Evolutionary conservation across 768 basidiomycete genomes (phyloP).

Genomic region (Trametes maxima): DNA sequence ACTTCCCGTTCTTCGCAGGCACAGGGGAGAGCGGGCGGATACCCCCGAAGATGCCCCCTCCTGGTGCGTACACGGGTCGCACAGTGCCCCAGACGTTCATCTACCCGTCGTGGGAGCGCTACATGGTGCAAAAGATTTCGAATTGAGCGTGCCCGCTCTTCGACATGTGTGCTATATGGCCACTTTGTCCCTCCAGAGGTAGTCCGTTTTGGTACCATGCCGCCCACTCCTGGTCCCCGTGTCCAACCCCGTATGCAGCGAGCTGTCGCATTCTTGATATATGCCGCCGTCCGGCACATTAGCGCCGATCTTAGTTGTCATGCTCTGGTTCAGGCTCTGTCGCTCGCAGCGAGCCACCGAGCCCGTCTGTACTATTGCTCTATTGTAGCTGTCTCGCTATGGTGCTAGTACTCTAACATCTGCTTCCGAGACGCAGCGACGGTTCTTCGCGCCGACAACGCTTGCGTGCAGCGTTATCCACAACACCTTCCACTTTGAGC

Average conservation of each 20-base stretch:
- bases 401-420: too few relatives aligned
- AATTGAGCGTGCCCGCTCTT: conserved; percentile 14
- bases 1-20: conserved; percentile 15
- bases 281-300: not conserved
- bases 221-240: too few relatives aligned
- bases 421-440: too few relatives aligned
- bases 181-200: too few relatives aligned
- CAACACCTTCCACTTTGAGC: too few relatives aligned
- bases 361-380: too few relatives aligned
- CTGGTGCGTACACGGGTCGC: conserved; percentile 26
- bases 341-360: too few relatives aligned
- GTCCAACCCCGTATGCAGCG: too few relatives aligned
- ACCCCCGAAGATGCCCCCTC: conserved; percentile 36
- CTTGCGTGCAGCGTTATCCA: too few relatives aligned
- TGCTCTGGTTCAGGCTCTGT: not conserved
- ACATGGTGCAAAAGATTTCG: conserved; percentile 48
- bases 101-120: conserved; percentile 70
- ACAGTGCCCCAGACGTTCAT: conserved; percentile 43
- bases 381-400: too few relatives aligned
- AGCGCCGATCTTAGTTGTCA: not conserved
- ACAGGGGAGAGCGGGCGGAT: conserved; percentile 35
- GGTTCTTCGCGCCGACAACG: too few relatives aligned
- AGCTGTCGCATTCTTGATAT: not conserved
- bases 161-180: not conserved
- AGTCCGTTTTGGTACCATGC: not conserved